These are phyloP conservation scores for Magnolia officinalis DNA, from an alignment of 164 flowering plant genomes.

Conservation along the genomic window DNA sequence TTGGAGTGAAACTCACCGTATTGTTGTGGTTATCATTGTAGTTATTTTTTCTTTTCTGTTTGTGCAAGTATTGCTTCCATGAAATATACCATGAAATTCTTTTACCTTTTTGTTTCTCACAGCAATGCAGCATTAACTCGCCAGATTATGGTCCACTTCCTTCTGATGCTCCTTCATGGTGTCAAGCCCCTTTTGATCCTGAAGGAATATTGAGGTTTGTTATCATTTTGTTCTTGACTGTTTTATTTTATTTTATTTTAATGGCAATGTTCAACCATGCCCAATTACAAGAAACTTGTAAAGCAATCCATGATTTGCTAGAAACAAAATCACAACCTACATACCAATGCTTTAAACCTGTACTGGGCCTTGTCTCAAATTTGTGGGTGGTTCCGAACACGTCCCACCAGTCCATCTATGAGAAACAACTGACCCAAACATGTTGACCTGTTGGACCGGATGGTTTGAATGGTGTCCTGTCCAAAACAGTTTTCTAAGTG, in stretches of 20 bases:
- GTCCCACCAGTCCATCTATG: too few relatives aligned
- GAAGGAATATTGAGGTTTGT: slow-evolving; percentile 76
- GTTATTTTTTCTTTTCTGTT: neutral
- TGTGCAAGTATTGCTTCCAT: neutral
- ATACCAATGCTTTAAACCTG: too few relatives aligned
- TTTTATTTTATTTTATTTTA: neutral
- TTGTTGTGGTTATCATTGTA: neutral
- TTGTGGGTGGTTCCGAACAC: too few relatives aligned
- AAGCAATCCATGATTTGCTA: too few relatives aligned
- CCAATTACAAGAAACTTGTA: neutral
- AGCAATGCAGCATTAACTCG: slow-evolving; percentile 71
- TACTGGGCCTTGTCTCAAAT: too few relatives aligned
- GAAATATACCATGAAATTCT: too few relatives aligned
- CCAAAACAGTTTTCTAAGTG: too few relatives aligned
- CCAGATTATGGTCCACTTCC: slow-evolving; percentile 75
- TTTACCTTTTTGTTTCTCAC: slow-evolving; percentile 5
- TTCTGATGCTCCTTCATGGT: slow-evolving; percentile 79
- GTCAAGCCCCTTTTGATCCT: slow-evolving; percentile 89
- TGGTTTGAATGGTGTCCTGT: too few relatives aligned
- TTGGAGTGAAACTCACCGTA: neutral
- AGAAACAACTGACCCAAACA: too few relatives aligned
- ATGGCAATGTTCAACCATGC: neutral
- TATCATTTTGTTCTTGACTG: neutral
- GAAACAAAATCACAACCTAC: too few relatives aligned
- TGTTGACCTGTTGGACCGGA: too few relatives aligned